Evolutionary conservation across 805 yeast species (phyloP), one percentile per base, ranked within the genome.

Genomic region (Tanozyma kutaoensis): DNA sequence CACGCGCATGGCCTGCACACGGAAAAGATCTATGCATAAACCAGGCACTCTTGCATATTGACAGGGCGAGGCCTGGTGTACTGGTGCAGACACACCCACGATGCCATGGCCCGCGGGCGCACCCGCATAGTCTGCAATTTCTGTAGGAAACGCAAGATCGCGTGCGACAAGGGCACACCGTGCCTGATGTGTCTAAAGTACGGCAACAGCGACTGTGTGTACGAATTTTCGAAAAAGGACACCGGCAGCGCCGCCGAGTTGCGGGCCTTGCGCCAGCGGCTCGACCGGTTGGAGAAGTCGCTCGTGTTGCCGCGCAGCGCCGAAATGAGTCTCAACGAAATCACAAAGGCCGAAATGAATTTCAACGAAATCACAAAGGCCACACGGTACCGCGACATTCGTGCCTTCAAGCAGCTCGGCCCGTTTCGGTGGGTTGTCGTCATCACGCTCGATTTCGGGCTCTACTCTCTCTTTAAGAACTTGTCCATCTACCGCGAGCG

Each of bases 101-200:
- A n/a, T n/a, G n/a, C n/a, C n/a, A n/a, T n/a, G n/a, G n/a, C n/a
- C 11, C 14, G 63, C 21, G 45, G 59, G 20, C 41, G 70, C 23
- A 57, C 53, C 14, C 42, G 55, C 22, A 54, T 57, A 27, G 70
- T 71, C 4, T 66, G 71, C 40, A 69, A 65, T 35, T 52, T 47
- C 20, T 66, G 72, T 28, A 52, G 63, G n/a, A 54, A 48, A 24
- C 46, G 58, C 33, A 58, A 58, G 41, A 54, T 53, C 36, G 51
- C 50, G 28, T 58, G 64, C 32, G 49, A 58, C 37, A 62, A 61
- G 5, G 39, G 33, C 15, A 8, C 41, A 2, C 46, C 46, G n/a
- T 48, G 53, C 23, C 24, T 38, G 12, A 37, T 39, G 28, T 48
- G 53, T 27, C 20, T 34, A 15, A 37, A 33, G 16, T 37, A 38